phyloP scores from a whole-genome alignment of 345 rosid genomes.

The Luvunga scandens region DNA sequence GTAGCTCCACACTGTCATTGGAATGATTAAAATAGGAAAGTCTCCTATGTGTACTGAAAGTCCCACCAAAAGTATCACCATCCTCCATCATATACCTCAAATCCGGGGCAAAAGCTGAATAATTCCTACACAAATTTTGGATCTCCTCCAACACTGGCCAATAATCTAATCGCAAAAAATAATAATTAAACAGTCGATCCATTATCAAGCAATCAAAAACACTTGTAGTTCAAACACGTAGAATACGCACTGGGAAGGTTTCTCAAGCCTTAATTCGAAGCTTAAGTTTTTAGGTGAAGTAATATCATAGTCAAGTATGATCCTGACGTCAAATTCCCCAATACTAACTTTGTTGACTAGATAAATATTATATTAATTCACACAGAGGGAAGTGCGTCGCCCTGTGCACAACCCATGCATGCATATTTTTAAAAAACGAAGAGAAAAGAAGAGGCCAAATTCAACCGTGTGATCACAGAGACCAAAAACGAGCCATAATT shows the following conservation, averaged over 20 bases:
- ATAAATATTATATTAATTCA: too few species aligned
- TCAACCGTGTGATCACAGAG: not conserved
- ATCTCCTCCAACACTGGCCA: conserved; percentile 55
- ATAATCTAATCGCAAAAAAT: conserved; percentile 48
- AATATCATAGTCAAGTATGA: too few species aligned
- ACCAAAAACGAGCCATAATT: not conserved
- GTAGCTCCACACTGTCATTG: conserved; percentile 40
- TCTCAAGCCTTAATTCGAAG: not conserved
- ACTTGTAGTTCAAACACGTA: not conserved
- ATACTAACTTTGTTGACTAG: too few species aligned
- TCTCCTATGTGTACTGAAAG: conserved; percentile 47
- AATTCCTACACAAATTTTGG: conserved; percentile 36
- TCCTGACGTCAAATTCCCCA: too few species aligned
- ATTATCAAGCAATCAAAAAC: not conserved
- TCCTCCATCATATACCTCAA: conserved; percentile 58
- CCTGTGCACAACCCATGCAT: too few species aligned
- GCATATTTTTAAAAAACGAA: too few species aligned
- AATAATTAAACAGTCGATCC: not conserved
- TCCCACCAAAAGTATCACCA: conserved; percentile 62
- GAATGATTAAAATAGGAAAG: conserved; percentile 55
- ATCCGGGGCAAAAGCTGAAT: conserved; percentile 22
- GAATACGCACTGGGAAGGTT: not conserved
- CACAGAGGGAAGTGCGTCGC: too few species aligned
- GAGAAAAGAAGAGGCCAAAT: not conserved
- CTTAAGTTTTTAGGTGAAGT: too few species aligned